phyloP scores from a whole-genome alignment of 2,329 filamentous ascomycete species.

The Westerdykella aurantiaca region DNA sequence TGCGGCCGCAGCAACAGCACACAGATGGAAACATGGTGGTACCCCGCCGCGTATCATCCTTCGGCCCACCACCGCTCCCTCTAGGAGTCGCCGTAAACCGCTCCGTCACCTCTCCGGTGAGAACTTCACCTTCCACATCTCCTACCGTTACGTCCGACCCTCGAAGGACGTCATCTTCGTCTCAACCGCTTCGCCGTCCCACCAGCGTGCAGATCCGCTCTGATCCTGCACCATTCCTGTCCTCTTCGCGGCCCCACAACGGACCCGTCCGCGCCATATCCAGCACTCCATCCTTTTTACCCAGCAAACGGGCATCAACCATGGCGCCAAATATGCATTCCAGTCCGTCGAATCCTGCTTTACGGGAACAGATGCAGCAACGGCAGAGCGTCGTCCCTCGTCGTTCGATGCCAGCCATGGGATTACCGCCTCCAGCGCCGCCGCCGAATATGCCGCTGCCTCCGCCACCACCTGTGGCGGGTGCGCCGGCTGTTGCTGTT shows the following conservation, averaged over 20 bases:
- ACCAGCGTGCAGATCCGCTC: slow-evolving; percentile 42
- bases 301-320: slow-evolving; percentile 17
- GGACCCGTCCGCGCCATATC: slow-evolving; percentile 21
- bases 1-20: slow-evolving; percentile 29
- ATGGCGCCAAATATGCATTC: slow-evolving; percentile 12
- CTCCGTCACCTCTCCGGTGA: slow-evolving; percentile 28
- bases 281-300: slow-evolving; percentile 28
- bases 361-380: slow-evolving; percentile 22
- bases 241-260: slow-evolving; percentile 25
- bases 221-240: slow-evolving; percentile 41
- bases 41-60: slow-evolving; percentile 28
- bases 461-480: slow-evolving; percentile 23
- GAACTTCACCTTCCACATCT: slow-evolving; percentile 9
- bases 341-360: slow-evolving; percentile 17
- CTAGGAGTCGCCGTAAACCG: slow-evolving; percentile 21
- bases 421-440: slow-evolving; percentile 42
- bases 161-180: slow-evolving; percentile 2
- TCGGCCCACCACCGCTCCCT: slow-evolving; percentile 21
- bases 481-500: no score
- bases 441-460: slow-evolving; percentile 44
- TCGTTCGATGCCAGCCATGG: slow-evolving; percentile 36
- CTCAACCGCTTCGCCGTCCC: slow-evolving; percentile 36
- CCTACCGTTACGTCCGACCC: no score
- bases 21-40: slow-evolving; percentile 20
- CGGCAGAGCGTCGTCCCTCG: slow-evolving; percentile 20